These are phyloP conservation scores for Leucoagaricus sp. DNA, from an alignment of 1,284 basidiomycete genomes.

Conservation along the genomic window DNA sequence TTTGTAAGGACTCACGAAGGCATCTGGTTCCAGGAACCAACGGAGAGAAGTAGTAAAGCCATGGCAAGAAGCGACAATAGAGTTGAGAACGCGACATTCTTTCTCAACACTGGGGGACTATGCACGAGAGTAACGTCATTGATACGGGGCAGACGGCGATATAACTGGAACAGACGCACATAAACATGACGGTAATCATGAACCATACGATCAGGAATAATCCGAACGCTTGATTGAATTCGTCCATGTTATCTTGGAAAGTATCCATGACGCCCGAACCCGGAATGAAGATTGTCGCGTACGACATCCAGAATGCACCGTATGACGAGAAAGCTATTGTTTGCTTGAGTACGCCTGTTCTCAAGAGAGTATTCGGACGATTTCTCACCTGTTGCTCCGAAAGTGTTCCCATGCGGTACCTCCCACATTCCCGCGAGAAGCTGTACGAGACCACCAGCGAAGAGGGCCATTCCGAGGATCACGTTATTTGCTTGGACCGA, in stretches of 20 bases:
- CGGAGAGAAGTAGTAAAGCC: constrained; percentile 62
- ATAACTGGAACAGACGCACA: constrained; percentile 48
- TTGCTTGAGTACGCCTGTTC: no score
- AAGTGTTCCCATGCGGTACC: constrained; percentile 75
- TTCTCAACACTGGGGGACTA: constrained; percentile 66
- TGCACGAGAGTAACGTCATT: background rate
- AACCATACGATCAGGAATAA: constrained; percentile 74
- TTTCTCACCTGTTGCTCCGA: constrained; percentile 66
- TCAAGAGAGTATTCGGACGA: no score
- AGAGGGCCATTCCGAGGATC: constrained; percentile 83
- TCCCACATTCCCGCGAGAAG: constrained; percentile 80
- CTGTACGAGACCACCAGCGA: constrained; percentile 83
- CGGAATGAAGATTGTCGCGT: constrained; percentile 62
- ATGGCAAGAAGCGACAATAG: constrained; percentile 76
- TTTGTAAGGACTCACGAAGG: constrained; percentile 30
- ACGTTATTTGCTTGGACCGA: constrained; percentile 62
- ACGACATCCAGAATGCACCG: constrained; percentile 86
- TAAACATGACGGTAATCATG: constrained; percentile 64
- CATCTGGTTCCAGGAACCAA: constrained; percentile 40
- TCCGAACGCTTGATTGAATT: constrained; percentile 47
- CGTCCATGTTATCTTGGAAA: constrained; percentile 37
- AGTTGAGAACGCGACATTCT: constrained; percentile 62
- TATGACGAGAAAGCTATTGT: constrained; percentile 84
- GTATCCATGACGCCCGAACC: constrained; percentile 57
- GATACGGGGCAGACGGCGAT: no score